phyloP scores from a whole-genome alignment of 805 yeast species.

The Cyberlindnera xishuangbannaensis region DNA sequence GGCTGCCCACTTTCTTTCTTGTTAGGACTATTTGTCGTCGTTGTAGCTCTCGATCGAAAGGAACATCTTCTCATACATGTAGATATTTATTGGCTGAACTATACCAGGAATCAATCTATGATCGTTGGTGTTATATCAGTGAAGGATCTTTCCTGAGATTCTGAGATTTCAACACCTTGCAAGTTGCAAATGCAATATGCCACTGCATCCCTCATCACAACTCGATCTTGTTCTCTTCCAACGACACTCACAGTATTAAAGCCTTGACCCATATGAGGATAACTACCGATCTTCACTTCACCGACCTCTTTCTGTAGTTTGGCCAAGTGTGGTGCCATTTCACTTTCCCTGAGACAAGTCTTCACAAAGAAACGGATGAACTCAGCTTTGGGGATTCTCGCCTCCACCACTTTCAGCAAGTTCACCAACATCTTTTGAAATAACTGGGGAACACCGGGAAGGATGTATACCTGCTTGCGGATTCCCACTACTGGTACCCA shows the following conservation, averaged over 20 bases:
- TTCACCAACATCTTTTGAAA: constrained; percentile 50
- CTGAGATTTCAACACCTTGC: constrained; percentile 51
- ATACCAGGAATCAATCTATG: too few relatives aligned
- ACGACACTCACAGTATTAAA: constrained; percentile 69
- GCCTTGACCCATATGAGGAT: constrained; percentile 67
- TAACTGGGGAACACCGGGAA: constrained; percentile 82
- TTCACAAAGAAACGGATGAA: constrained; percentile 51
- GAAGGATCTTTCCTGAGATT: constrained; percentile 42
- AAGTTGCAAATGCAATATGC: constrained; percentile 39
- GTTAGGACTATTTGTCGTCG: too few relatives aligned
- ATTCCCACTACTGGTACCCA: constrained; percentile 86
- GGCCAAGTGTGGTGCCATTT: constrained; percentile 59
- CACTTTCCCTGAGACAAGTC: constrained; percentile 57
- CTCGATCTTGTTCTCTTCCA: constrained; percentile 42
- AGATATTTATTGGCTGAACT: too few relatives aligned
- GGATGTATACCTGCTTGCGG: constrained; percentile 56
- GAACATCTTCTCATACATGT: too few relatives aligned
- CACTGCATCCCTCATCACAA: constrained; percentile 40
- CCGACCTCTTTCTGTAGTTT: constrained; percentile 40
- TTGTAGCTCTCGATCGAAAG: too few relatives aligned
- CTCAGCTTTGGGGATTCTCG: constrained; percentile 23
- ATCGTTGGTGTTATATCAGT: neutral
- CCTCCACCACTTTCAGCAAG: constrained; percentile 35
- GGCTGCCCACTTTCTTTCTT: too few relatives aligned
- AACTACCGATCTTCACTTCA: constrained; percentile 69